Conservation (phyloP, 164 flowering plant species). For the Tinospora cordifolia region DNA sequence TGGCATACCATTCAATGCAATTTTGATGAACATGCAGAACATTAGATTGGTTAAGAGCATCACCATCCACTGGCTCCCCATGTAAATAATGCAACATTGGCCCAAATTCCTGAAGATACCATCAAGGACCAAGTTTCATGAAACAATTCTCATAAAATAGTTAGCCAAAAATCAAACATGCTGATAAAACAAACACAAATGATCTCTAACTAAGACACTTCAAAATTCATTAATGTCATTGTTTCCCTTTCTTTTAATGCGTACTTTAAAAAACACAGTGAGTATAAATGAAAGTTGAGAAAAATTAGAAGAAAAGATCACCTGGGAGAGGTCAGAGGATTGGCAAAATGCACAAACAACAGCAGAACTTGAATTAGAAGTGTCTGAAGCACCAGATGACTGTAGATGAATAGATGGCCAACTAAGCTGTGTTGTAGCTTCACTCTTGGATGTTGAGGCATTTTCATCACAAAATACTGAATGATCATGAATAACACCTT, state of each 20-base stretch:
- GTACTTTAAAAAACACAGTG: neutral
- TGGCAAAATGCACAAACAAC: slow-evolving; percentile 62
- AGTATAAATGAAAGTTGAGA: neutral
- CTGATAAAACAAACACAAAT: neutral
- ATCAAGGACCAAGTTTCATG: neutral
- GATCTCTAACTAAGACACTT: neutral
- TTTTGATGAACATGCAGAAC: slow-evolving; percentile 49
- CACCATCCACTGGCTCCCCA: slow-evolving; percentile 38
- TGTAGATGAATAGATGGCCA: slow-evolving; percentile 11
- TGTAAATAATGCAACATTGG: slow-evolving; percentile 33
- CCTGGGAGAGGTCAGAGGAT: slow-evolving; percentile 43
- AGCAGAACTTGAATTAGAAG: slow-evolving; percentile 3
- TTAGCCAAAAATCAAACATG: neutral
- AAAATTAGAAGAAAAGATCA: slow-evolving; percentile 10
- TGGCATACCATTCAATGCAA: slow-evolving; percentile 59
- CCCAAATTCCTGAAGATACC: slow-evolving; percentile 43
- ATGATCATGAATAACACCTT: slow-evolving; percentile 4
- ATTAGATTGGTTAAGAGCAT: slow-evolving; percentile 22
- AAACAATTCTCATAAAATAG: neutral
- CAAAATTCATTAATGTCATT: neutral
- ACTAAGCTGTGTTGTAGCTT: slow-evolving; percentile 4
- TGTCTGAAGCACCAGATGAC: slow-evolving; percentile 10
- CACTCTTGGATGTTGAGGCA: slow-evolving; percentile 15
- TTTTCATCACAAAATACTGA: slow-evolving; percentile 1
- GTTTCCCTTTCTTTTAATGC: neutral